Percentiles rank a stretch among this genome's conserved stretches.
These are phyloP conservation scores for Neonectria coccinea DNA, from an alignment of 2,329 filamentous ascomycete species.

Conservation along the genomic window DNA sequence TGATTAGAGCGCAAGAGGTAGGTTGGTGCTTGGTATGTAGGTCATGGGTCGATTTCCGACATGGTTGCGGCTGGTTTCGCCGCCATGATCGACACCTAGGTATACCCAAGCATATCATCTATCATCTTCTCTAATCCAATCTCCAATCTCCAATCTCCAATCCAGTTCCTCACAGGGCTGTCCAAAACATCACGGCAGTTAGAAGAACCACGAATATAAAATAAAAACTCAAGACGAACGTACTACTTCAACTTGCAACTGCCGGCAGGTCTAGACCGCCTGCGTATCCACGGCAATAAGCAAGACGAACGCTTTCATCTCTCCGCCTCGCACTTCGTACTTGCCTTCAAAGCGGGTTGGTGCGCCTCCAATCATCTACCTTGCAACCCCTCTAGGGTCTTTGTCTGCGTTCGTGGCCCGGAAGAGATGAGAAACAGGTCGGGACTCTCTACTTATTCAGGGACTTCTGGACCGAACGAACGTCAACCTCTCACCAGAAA, in stretches of 20 bases:
- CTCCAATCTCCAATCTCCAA: neutral
- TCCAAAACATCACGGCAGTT: neutral
- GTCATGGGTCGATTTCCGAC: neutral
- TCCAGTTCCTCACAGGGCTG: neutral
- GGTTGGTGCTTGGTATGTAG: neutral
- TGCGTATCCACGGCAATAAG: constrained; percentile 35
- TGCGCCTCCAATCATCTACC: constrained; percentile 5
- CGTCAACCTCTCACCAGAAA: neutral
- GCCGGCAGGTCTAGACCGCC: constrained; percentile 32
- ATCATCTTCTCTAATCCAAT: neutral
- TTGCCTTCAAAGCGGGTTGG: constrained; percentile 14
- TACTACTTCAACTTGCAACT: neutral
- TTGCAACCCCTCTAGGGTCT: neutral
- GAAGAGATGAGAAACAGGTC: neutral
- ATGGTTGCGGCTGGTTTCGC: neutral
- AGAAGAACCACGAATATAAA: neutral
- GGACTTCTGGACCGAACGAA: neutral
- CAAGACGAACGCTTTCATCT: constrained; percentile 30
- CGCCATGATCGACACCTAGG: neutral
- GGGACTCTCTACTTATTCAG: neutral
- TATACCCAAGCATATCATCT: neutral
- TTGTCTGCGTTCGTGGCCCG: neutral
- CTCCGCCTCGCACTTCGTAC: constrained; percentile 21
- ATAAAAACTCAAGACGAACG: neutral
- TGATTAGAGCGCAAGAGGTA: neutral